Evolutionary conservation across 2,329 filamentous ascomycete species (phyloP).

Genomic region (Aspergillus tubingensis): DNA sequence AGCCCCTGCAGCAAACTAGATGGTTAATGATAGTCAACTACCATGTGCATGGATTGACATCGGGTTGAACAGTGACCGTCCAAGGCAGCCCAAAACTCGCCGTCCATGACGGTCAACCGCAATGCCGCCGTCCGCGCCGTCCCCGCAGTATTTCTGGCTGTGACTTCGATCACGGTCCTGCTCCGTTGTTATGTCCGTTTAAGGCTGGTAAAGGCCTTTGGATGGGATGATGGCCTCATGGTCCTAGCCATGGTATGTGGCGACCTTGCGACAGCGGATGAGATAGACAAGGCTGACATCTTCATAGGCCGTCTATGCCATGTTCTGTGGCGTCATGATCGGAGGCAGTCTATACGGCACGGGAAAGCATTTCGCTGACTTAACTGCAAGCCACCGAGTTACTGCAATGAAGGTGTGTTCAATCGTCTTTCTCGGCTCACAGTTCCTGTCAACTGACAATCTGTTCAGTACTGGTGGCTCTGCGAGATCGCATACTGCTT

Average conservation of each 20-base stretch:
- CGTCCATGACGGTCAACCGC: not conserved
- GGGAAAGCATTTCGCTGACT: constrained; percentile 21
- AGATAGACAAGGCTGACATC: not conserved
- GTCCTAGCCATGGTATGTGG: constrained; percentile 25
- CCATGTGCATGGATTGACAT: too few species aligned
- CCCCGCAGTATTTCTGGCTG: constrained; percentile 24
- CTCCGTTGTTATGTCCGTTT: constrained; percentile 32
- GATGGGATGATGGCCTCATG: constrained; percentile 34
- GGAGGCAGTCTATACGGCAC: constrained; percentile 30
- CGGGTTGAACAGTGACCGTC: too few species aligned
- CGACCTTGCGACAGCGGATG: not conserved
- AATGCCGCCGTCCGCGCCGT: not conserved
- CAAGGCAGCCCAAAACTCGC: too few species aligned
- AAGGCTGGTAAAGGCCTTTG: constrained; percentile 28
- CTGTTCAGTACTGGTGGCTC: constrained; percentile 49
- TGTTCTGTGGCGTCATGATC: constrained; percentile 29
- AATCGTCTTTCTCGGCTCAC: not conserved
- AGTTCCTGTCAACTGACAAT: not conserved
- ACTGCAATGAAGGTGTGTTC: constrained; percentile 25
- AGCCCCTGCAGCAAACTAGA: too few species aligned
- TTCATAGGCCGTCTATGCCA: constrained; percentile 22
- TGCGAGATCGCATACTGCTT: constrained; percentile 55
- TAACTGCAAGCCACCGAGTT: constrained; percentile 20
- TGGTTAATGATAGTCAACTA: too few species aligned
- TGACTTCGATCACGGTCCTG: constrained; percentile 24